These are phyloP conservation scores for Amanita polypyramis DNA, from an alignment of 768 basidiomycete species.

Conservation along the genomic window DNA sequence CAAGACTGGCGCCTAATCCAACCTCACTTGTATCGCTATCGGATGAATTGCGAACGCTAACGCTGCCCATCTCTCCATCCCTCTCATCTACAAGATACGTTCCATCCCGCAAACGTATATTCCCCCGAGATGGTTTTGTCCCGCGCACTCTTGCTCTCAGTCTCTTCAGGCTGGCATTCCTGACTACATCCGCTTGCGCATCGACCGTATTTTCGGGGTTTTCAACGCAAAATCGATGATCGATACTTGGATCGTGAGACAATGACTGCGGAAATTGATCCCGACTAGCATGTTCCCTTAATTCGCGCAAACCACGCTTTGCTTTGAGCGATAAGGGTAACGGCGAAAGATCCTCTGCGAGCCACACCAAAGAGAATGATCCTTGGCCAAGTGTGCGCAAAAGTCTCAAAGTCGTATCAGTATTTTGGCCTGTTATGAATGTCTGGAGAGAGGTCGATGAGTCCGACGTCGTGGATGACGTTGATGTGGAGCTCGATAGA, in stretches of 20 bases:
- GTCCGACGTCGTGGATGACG: conserved; percentile 2
- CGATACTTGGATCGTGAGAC: background rate
- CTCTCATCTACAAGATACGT: conserved; percentile 18
- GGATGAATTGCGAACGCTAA: conserved; percentile 3
- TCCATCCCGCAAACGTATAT: conserved; percentile 11
- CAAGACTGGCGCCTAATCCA: conserved; percentile 9
- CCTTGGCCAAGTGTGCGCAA: conserved; percentile 53
- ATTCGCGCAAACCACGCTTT: conserved; percentile 29
- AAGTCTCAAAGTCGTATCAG: conserved; percentile 33
- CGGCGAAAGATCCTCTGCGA: conserved; percentile 44
- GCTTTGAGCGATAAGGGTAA: conserved; percentile 33
- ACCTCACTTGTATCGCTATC: background rate
- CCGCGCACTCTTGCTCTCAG: conserved; percentile 21
- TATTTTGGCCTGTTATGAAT: conserved; percentile 9
- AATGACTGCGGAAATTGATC: background rate
- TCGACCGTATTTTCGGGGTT: too few species aligned
- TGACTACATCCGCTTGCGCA: background rate
- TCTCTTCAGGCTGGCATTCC: conserved; percentile 13
- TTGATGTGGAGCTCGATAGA: conserved; percentile 6
- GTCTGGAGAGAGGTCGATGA: conserved; percentile 9
- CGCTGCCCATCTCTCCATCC: conserved; percentile 20
- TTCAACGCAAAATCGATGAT: background rate
- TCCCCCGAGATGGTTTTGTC: conserved; percentile 11
- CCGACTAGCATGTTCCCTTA: conserved; percentile 20
- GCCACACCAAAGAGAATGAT: conserved; percentile 70